phyloP scores from a whole-genome alignment of 441 rosid genomes.

The Raphanus hybrid region DNA sequence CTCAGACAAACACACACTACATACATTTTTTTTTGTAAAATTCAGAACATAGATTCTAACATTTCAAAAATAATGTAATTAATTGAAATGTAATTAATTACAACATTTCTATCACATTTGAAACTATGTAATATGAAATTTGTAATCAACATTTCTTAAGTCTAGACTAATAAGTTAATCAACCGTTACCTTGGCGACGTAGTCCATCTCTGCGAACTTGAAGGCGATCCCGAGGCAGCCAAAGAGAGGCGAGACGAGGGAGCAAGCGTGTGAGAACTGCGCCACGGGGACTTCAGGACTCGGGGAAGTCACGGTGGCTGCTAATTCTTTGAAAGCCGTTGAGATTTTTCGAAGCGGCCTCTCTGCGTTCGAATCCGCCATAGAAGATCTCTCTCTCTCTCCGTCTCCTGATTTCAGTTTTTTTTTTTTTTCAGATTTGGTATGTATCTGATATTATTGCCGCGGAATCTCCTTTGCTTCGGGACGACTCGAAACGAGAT shows the following conservation, averaged over 20 bases:
- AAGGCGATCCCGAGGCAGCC: slow-evolving; percentile 93
- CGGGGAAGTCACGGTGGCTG: slow-evolving; percentile 54
- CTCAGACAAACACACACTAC: too few species aligned
- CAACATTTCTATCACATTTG: background rate
- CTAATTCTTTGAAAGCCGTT: slow-evolving; percentile 68
- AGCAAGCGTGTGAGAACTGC: slow-evolving; percentile 73
- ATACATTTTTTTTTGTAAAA: too few species aligned
- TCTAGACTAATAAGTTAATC: background rate
- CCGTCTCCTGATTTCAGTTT: background rate
- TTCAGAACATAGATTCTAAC: slow-evolving; percentile 21
- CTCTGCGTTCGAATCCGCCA: slow-evolving; percentile 54
- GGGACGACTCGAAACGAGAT: slow-evolving; percentile 19
- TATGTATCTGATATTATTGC: slow-evolving; percentile 15
- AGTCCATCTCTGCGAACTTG: slow-evolving; percentile 95
- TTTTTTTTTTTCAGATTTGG: background rate
- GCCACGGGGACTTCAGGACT: slow-evolving; percentile 56
- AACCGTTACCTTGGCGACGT: slow-evolving; percentile 69
- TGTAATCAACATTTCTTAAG: too few species aligned
- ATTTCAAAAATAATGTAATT: background rate
- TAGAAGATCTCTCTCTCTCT: slow-evolving; percentile 37
- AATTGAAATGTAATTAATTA: background rate
- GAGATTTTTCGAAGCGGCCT: slow-evolving; percentile 75
- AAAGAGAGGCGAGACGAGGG: slow-evolving; percentile 88
- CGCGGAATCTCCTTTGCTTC: slow-evolving; percentile 44
- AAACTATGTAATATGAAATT: too few species aligned